Conservation (phyloP, 2,329 filamentous ascomycete species). For the Orbilia brochopaga region DNA sequence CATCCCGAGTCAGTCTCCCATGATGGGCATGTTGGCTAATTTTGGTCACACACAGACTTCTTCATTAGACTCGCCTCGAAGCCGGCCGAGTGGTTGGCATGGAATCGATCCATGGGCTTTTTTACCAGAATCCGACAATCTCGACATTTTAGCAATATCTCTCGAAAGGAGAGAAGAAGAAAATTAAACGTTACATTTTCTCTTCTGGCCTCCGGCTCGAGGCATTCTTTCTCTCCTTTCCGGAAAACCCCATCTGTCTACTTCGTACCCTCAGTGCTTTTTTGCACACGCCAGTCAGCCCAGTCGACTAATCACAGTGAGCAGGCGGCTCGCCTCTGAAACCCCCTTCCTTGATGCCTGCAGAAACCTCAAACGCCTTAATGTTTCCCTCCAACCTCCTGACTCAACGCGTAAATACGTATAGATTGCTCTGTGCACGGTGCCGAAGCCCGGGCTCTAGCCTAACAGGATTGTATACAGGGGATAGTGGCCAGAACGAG, state of each 20-base stretch:
- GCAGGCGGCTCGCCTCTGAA: conserved; percentile 1
- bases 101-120: conserved; percentile 21
- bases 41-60: conserved; percentile 36
- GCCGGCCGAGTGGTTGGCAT: conserved; percentile 13
- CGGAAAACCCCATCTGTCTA: neutral
- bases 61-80: neutral
- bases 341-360: neutral
- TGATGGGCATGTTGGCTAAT: conserved; percentile 15
- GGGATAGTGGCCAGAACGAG: too few relatives aligned
- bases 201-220: neutral
- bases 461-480: too few relatives aligned
- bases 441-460: too few relatives aligned
- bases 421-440: too few relatives aligned
- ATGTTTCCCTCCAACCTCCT: neutral
- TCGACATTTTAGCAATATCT: neutral
- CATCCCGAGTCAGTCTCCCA: conserved; percentile 27
- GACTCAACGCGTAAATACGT: neutral
- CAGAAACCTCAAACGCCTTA: conserved; percentile 6
- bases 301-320: neutral
- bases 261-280: neutral
- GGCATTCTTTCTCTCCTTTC: neutral
- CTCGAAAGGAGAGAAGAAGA: neutral
- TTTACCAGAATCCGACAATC: conserved; percentile 14
- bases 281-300: neutral
- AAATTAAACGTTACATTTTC: neutral